phyloP scores from a whole-genome alignment of 2,329 filamentous ascomycete genomes.

The Colletotrichum paranaense region DNA sequence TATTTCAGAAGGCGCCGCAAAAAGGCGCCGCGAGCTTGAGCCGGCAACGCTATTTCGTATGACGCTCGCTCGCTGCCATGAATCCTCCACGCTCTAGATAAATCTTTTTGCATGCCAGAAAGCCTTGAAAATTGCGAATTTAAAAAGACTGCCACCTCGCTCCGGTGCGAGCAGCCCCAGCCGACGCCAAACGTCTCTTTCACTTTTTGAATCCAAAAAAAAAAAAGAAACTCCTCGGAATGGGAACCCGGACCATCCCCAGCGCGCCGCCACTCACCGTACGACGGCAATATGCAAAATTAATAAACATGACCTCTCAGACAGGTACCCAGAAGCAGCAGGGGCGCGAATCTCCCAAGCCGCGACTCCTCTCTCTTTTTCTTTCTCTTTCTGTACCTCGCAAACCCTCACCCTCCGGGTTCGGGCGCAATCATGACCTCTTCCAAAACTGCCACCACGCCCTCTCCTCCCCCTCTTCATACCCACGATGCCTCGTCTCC shows the following conservation, averaged over 20 bases:
- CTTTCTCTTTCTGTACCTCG: not conserved
- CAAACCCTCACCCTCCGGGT: not conserved
- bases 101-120: not conserved
- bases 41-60: too few species aligned
- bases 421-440: conserved; percentile 41
- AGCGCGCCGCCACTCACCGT: not conserved
- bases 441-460: conserved; percentile 73
- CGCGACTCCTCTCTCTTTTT: not conserved
- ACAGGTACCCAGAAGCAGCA: not conserved
- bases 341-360: not conserved
- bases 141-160: too few species aligned
- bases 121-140: not conserved
- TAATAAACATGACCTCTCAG: not conserved
- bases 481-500: conserved; percentile 41
- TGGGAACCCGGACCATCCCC: not conserved
- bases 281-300: not conserved
- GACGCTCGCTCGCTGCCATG: too few species aligned
- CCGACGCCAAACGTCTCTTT: not conserved
- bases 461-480: conserved; percentile 40
- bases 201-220: not conserved
- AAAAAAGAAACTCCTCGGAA: not conserved
- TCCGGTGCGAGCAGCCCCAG: too few species aligned
- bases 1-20: too few species aligned
- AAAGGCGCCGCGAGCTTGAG: too few species aligned
- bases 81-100: not conserved